A percentile compares a stretch with the other conserved stretches of the same genome.
Evolutionary conservation across 225 moss, liverwort and hornwort genomes (phyloP).

Genomic region (Sphagnum contortum): DNA sequence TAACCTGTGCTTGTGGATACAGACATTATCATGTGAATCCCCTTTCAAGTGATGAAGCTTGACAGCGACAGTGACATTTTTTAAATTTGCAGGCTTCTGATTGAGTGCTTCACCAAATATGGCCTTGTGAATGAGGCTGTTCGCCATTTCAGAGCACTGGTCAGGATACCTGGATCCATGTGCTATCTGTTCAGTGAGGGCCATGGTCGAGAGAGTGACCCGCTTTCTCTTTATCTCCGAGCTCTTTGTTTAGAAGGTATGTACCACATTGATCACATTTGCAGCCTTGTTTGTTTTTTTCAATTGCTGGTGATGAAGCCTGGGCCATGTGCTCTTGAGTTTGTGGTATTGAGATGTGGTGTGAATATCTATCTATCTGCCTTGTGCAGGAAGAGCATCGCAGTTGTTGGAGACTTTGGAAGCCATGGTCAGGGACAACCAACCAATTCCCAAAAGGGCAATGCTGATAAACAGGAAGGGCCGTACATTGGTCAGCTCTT

Average conservation of each 20-base stretch:
- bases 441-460: conserved; percentile 61
- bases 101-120: conserved; percentile 88
- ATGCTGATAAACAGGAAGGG: conserved; percentile 80
- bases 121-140: conserved; percentile 77
- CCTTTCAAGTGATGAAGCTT: too few relatives aligned
- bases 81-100: conserved; percentile 55
- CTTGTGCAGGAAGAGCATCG: conserved; percentile 55
- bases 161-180: conserved; percentile 53
- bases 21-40: too few relatives aligned
- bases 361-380: too few relatives aligned
- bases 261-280: background rate
- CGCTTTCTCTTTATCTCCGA: conserved; percentile 82
- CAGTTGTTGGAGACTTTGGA: conserved; percentile 77
- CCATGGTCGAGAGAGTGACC: conserved; percentile 57
- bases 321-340: too few relatives aligned
- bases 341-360: too few relatives aligned
- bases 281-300: too few relatives aligned
- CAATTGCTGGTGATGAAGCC: too few relatives aligned
- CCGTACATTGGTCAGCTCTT: conserved; percentile 84
- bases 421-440: conserved; percentile 72
- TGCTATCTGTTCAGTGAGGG: conserved; percentile 55
- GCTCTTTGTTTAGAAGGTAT: conserved; percentile 78
- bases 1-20: too few relatives aligned
- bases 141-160: conserved; percentile 82
- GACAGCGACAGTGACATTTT: too few relatives aligned